A percentile compares a stretch with the other conserved stretches of the same genome.
These are phyloP conservation scores for Penicillium paneum DNA, from an alignment of 2,329 filamentous ascomycete species.

Conservation along the genomic window DNA sequence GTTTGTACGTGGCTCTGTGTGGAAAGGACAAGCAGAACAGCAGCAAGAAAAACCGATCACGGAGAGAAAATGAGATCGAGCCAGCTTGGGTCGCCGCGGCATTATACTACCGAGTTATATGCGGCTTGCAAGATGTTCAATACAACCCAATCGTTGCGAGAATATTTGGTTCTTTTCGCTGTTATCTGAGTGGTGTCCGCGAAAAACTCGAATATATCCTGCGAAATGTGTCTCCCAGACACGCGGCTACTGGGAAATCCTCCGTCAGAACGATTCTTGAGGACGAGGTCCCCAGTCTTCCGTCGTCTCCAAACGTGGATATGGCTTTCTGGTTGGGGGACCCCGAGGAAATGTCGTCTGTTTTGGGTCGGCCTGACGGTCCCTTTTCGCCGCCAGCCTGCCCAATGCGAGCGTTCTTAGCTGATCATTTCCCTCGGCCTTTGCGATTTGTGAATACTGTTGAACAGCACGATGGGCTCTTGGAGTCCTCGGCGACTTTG, in stretches of 20 bases:
- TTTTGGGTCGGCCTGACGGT: background rate
- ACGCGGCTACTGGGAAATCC: background rate
- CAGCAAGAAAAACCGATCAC: background rate
- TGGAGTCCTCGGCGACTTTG: background rate
- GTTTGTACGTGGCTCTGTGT: constrained; percentile 11
- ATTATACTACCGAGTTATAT: constrained; percentile 17
- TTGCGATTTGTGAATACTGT: background rate
- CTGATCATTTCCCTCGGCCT: background rate
- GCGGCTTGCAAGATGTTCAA: constrained; percentile 8
- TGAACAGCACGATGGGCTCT: background rate
- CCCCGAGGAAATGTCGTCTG: background rate
- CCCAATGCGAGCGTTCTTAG: background rate
- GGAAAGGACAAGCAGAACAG: constrained; percentile 4
- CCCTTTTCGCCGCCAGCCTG: background rate
- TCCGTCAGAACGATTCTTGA: background rate
- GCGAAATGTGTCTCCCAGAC: background rate
- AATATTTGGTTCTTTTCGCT: constrained; percentile 5
- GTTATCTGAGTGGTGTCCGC: background rate
- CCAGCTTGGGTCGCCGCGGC: constrained; percentile 17
- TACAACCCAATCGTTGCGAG: background rate
- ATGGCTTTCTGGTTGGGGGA: constrained; percentile 2
- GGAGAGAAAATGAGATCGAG: background rate
- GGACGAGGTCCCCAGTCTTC: constrained; percentile 5
- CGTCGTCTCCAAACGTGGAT: background rate
- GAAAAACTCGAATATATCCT: constrained; percentile 8